Percentiles rank a stretch among this genome's conserved stretches.
These are phyloP conservation scores for Obelidium mucronatum DNA, from an alignment of 192 early-diverging fungal genomes.

Conservation along the genomic window DNA sequence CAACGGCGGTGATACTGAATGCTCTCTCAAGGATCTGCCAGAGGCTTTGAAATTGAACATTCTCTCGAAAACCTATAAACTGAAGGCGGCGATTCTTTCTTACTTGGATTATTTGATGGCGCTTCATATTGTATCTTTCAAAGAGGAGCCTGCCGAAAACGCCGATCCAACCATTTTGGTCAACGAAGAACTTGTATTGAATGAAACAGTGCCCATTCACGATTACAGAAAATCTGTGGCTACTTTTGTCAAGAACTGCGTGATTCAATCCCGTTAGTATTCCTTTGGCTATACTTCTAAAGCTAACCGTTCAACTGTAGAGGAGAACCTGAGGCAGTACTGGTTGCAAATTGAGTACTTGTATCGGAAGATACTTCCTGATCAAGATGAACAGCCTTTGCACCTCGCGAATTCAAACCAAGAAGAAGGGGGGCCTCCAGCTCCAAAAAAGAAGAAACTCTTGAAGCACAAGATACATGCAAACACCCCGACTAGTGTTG, in stretches of 20 bases:
- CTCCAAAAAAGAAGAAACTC: neutral
- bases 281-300: too few species aligned
- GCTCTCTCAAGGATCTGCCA: slow-evolving; percentile 22
- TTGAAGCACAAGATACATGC: neutral
- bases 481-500: neutral
- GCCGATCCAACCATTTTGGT: neutral
- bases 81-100: neutral
- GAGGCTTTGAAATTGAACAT: neutral
- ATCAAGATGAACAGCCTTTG: neutral
- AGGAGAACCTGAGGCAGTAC: slow-evolving; percentile 29
- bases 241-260: slow-evolving; percentile 26
- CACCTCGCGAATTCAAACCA: neutral
- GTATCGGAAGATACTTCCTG: slow-evolving; percentile 13
- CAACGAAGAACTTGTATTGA: slow-evolving; percentile 18
- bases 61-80: slow-evolving; percentile 24
- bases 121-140: neutral
- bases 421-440: neutral
- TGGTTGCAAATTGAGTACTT: slow-evolving; percentile 49
- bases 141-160: neutral
- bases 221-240: slow-evolving; percentile 33
- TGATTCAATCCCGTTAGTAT: slow-evolving; percentile 22
- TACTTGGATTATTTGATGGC: slow-evolving; percentile 15
- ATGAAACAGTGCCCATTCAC: slow-evolving; percentile 36
- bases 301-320: too few species aligned
- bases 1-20: neutral